Percentiles rank a stretch among this genome's conserved stretches.
These are phyloP conservation scores for Geranomyces michiganensis DNA, from an alignment of 192 early-diverging fungal species.

Conservation along the genomic window DNA sequence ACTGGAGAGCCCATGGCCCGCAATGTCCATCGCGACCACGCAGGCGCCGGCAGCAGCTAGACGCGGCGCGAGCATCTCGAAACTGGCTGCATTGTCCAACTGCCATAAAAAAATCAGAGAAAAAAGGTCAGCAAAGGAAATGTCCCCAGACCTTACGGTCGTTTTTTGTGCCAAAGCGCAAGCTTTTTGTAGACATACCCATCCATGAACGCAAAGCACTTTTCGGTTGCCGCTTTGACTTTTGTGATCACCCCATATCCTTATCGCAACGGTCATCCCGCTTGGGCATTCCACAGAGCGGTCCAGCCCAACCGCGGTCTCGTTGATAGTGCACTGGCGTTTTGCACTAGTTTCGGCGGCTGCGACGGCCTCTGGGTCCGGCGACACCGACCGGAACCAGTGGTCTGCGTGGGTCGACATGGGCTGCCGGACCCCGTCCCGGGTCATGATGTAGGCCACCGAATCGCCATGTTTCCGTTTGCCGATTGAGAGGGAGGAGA, in stretches of 20 bases:
- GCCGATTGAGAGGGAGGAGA: too few species aligned
- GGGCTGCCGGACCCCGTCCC: too few species aligned
- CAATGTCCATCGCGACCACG: conserved; percentile 40
- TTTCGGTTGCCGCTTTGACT: background rate
- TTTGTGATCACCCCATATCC: conserved; percentile 2
- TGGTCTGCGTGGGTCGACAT: too few species aligned
- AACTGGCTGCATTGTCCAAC: conserved; percentile 43
- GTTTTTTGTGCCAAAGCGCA: background rate
- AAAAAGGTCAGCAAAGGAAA: background rate
- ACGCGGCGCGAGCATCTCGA: conserved; percentile 21
- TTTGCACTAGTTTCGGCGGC: too few species aligned
- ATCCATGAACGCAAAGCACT: conserved; percentile 8
- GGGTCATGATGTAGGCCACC: too few species aligned
- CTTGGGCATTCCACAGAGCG: conserved; percentile 1
- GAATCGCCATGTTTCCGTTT: too few species aligned
- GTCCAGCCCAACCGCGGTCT: background rate
- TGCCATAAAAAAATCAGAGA: background rate
- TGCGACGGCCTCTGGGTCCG: too few species aligned
- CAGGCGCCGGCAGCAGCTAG: conserved; percentile 11
- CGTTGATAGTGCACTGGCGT: too few species aligned
- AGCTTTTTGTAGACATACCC: background rate
- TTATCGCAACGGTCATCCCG: background rate
- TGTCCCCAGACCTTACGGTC: background rate
- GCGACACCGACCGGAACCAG: too few species aligned
- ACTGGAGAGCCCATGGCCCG: conserved; percentile 43